Base-by-base conservation (phyloP, 1,284 basidiomycete species). In the Ganoderma multipileum region DNA sequence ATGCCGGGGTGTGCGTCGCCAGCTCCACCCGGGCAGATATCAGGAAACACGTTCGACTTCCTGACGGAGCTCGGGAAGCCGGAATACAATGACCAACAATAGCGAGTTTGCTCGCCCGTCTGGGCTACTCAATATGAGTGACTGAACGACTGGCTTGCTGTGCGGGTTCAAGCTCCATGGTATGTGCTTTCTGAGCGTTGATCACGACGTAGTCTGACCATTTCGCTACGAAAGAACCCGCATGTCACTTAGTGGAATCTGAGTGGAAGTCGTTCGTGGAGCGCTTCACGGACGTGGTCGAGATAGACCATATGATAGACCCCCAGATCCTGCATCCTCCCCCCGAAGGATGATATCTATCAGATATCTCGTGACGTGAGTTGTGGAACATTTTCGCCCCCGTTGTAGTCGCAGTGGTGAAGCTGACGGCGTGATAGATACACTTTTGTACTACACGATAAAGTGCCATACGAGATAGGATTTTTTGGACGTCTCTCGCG, bases 371-470 rank as follows among this genome's bases (percentile, higher is more conserved):
- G 93, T 63, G 93, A 95, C 77, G 94, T 95, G 63, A 64, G 90
- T 80, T 8, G 12, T 1, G 12, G 14, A 7, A 2, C 6, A 4
- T 54, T 28, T 30, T 9, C 23, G 3, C 18, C 52, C 30, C 20
- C 16, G 11, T 55, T 16, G 2, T 7, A 2, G 1, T 18, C 4
- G 0, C 18, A 7, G 2, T 6, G 6, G n/a, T n/a, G 28, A 26
- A 4, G 4, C 47, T 52, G n/a, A 52, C 12, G 9, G 23, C 12
- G 5, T 12, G 18, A 1, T 41, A 95, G 91, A 81, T 96, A 18
- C 89, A 96, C n/a, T 97, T 97, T 79, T 94, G 93, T 76, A 95
- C n/a, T n/a, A n/a, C n/a, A 95, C 69, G 93, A 96, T 78, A 95
- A 95, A 81, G 97, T 96, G 3, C 96, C 96, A 0, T 98, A 98